A percentile compares a stretch with the other conserved stretches of the same genome.
phyloP scores from a whole-genome alignment of 495 filamentous ascomycete genomes.

The Penicillium cosmopolitanum region DNA sequence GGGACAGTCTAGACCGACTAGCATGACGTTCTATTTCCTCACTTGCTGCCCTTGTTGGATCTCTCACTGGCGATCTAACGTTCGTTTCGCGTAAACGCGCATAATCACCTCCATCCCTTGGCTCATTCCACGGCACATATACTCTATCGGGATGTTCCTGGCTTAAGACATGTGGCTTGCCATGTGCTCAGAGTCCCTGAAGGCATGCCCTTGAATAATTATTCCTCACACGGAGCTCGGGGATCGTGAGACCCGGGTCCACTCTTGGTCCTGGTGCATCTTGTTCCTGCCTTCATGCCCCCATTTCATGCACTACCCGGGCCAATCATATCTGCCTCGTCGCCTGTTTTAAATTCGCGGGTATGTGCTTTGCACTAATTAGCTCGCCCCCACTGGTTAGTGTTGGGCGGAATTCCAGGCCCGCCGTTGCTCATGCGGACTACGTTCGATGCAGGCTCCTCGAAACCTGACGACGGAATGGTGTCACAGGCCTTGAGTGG shows the following conservation, averaged over 20 bases:
- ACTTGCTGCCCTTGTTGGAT: conserved; percentile 28
- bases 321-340: conserved; percentile 27
- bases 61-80: conserved; percentile 23
- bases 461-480: conserved; percentile 21
- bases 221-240: conserved; percentile 3
- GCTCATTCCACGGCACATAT: conserved; percentile 28
- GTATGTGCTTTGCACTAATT: conserved; percentile 23
- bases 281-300: conserved; percentile 27
- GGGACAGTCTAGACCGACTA: conserved; percentile 18
- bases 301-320: conserved; percentile 15
- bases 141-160: conserved; percentile 19
- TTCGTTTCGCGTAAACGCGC: conserved; percentile 17
- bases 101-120: conserved; percentile 21
- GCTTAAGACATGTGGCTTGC: conserved; percentile 33
- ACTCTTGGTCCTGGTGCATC: conserved; percentile 16
- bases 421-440: conserved; percentile 24
- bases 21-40: conserved; percentile 17
- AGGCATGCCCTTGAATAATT: conserved; percentile 8
- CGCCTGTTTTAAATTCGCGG: conserved; percentile 30
- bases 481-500: conserved; percentile 29
- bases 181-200: conserved; percentile 23
- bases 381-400: conserved; percentile 10
- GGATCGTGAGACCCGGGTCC: conserved; percentile 12
- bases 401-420: conserved; percentile 23
- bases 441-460: conserved; percentile 12